Evolutionary conservation across 352 stramenopile species (phyloP).

Genomic region (Thalassiosira mediterranea): DNA sequence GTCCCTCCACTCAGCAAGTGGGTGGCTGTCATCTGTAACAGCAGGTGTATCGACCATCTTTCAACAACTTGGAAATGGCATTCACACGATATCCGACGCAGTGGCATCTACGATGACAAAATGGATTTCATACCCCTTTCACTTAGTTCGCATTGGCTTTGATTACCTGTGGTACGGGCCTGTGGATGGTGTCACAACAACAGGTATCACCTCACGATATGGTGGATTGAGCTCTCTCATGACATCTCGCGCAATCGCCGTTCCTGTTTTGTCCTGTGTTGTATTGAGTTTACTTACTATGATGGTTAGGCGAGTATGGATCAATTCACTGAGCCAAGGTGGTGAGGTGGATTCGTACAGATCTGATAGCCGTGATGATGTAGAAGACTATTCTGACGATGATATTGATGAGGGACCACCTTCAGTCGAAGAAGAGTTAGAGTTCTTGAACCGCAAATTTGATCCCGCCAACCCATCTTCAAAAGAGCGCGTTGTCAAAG

Average conservation of each 20-base stretch:
- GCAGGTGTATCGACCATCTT: slow-evolving; percentile 4
- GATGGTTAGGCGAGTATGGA: neutral
- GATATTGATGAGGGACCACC: slow-evolving; percentile 16
- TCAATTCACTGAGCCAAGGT: neutral
- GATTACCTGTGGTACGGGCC: slow-evolving; percentile 45
- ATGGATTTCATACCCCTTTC: slow-evolving; percentile 19
- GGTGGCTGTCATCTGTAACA: slow-evolving; percentile 11
- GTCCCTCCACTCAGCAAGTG: slow-evolving; percentile 10
- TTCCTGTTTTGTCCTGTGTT: slow-evolving; percentile 21
- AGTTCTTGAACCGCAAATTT: slow-evolving; percentile 47
- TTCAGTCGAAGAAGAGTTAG: slow-evolving; percentile 47
- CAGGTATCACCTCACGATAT: slow-evolving; percentile 19
- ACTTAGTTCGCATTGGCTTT: slow-evolving; percentile 25
- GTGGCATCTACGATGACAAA: slow-evolving; percentile 19
- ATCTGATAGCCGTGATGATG: slow-evolving; percentile 4
- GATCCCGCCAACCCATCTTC: slow-evolving; percentile 41
- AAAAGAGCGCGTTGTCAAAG: slow-evolving; percentile 25
- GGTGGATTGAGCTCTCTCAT: slow-evolving; percentile 36
- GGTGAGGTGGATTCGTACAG: neutral
- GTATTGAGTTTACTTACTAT: slow-evolving; percentile 21
- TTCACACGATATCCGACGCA: slow-evolving; percentile 16
- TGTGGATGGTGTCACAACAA: slow-evolving; percentile 44
- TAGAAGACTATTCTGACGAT: slow-evolving; percentile 28
- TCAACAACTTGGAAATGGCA: slow-evolving; percentile 33
- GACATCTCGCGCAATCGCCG: slow-evolving; percentile 2